These are phyloP conservation scores for Fusarium sp. DNA, from an alignment of 2,329 filamentous ascomycete species.

Conservation along the genomic window DNA sequence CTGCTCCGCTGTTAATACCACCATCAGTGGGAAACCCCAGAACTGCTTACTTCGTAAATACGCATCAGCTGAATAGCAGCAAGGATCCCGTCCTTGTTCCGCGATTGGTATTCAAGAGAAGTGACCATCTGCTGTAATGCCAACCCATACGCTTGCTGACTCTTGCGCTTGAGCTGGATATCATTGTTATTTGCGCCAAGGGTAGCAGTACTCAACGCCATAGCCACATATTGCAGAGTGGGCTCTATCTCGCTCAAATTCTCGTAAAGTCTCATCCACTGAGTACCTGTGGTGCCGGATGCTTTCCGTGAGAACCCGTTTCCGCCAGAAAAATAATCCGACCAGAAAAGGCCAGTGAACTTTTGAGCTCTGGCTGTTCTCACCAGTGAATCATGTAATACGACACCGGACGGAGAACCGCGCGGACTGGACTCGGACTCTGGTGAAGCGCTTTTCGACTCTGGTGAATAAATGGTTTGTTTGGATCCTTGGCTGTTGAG, in stretches of 20 bases:
- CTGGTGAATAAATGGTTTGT: constrained; percentile 8
- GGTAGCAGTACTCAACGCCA: constrained; percentile 26
- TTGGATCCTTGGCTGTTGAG: constrained; percentile 15
- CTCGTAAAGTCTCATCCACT: constrained; percentile 13
- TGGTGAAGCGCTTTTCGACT: accelerated
- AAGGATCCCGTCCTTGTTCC: constrained; percentile 3
- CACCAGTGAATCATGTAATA: constrained; percentile 6
- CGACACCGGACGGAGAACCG: background rate
- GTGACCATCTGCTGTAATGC: constrained; percentile 17
- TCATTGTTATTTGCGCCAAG: background rate
- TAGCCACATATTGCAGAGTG: constrained; percentile 12
- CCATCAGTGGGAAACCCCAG: too few relatives aligned
- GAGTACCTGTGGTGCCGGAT: constrained; percentile 4
- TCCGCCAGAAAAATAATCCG: constrained; percentile 20
- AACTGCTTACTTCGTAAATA: constrained; percentile 9
- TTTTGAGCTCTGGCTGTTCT: constrained; percentile 18
- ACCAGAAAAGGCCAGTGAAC: constrained; percentile 25
- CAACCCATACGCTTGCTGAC: constrained; percentile 15
- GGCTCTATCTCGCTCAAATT: background rate
- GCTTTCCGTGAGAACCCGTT: constrained; percentile 10
- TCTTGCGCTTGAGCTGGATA: constrained; percentile 4
- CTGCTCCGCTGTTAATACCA: background rate
- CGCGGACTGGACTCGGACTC: accelerated
- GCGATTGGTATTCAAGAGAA: background rate
- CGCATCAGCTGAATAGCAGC: constrained; percentile 27